A percentile compares a stretch with the other conserved stretches of the same genome.
phyloP scores from a whole-genome alignment of 768 basidiomycete species.

The Tubosaeta sp. region DNA sequence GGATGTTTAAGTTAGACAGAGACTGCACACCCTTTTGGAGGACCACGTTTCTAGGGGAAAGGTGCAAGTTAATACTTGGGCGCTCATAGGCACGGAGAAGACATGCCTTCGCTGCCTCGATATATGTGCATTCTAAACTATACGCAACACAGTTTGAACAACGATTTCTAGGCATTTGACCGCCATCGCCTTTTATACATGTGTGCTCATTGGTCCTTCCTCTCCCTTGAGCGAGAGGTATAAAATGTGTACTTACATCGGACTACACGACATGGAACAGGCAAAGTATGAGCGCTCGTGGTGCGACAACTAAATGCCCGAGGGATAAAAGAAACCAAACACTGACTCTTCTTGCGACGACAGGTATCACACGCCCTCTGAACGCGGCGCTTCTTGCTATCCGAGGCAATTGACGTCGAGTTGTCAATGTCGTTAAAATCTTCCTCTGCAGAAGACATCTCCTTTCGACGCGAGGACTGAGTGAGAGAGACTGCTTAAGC shows the following conservation, averaged over 20 bases:
- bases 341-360: constrained; percentile 76
- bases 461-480: not conserved
- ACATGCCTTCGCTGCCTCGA: constrained; percentile 50
- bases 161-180: constrained; percentile 47
- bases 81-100: not conserved
- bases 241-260: constrained; percentile 18
- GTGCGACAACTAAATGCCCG: not conserved
- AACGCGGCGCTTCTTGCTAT: constrained; percentile 63
- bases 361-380: constrained; percentile 83
- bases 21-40: constrained; percentile 30
- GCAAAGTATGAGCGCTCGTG: not conserved
- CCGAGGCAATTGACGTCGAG: constrained; percentile 25
- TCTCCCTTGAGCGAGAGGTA: not conserved
- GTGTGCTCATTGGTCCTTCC: not conserved
- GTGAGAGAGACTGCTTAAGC: too few relatives aligned
- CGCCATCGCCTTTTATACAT: constrained; percentile 49
- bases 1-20: not conserved
- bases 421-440: constrained; percentile 49
- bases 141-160: constrained; percentile 56
- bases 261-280: not conserved
- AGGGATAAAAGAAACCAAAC: not conserved
- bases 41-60: constrained; percentile 37
- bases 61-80: not conserved
- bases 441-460: constrained; percentile 54
- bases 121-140: constrained; percentile 50